A percentile compares a stretch with the other conserved stretches of the same genome.
Conservation (phyloP, 345 rosid genomes). For the Euclidium syriacum region DNA sequence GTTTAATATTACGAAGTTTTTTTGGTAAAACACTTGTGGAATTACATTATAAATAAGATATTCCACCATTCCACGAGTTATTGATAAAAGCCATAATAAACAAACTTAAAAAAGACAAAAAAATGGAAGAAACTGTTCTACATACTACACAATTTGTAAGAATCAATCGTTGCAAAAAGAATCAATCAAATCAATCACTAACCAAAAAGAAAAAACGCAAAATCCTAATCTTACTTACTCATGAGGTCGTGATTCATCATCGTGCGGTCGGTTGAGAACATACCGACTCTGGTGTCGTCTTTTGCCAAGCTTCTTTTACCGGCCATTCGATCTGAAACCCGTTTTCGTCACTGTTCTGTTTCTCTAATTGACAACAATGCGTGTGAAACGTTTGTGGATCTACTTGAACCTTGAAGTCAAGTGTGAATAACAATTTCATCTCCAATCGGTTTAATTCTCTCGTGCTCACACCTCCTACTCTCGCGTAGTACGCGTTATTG, state of each 20-base stretch:
- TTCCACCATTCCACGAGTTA: no score
- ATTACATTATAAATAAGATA: no score
- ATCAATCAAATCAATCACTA: conserved; percentile 27
- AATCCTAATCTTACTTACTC: conserved; percentile 2
- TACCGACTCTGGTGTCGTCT: conserved; percentile 14
- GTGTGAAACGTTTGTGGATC: conserved; percentile 49
- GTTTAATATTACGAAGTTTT: no score
- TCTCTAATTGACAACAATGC: conserved; percentile 61
- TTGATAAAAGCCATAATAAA: no score
- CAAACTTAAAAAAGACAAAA: no score
- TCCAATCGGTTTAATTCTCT: conserved; percentile 78
- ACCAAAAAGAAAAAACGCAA: background rate
- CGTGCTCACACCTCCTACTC: conserved; percentile 87
- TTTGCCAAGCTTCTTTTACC: conserved; percentile 22
- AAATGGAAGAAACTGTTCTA: no score
- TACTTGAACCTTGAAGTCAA: conserved; percentile 85
- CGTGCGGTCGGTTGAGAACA: conserved; percentile 26
- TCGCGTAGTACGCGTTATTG: conserved; percentile 87
- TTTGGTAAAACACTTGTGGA: no score
- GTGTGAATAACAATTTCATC: conserved; percentile 65
- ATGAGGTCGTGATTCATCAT: conserved; percentile 9
- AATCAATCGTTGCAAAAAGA: conserved; percentile 27
- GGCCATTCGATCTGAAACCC: conserved; percentile 24
- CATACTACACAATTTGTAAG: background rate
- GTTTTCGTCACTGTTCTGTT: conserved; percentile 29